Conservation (phyloP, 169 alveolate genomes). For the Perkinsus chesapeaki region DNA sequence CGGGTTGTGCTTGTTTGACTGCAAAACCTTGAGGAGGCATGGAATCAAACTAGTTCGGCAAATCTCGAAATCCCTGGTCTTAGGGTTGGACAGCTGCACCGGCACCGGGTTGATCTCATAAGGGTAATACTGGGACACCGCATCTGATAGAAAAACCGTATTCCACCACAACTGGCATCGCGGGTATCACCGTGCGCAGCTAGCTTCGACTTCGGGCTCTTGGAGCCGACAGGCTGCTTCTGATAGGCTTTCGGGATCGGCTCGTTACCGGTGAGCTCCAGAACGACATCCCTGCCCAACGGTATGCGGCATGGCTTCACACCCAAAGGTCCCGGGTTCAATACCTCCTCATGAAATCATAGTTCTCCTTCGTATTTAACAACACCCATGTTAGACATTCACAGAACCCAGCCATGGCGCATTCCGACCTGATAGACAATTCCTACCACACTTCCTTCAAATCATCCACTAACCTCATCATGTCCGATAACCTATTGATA, state of each 20-base stretch:
- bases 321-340: conserved; percentile 19
- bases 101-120: conserved; percentile 35
- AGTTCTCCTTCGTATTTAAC: conserved; percentile 50
- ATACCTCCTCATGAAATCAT: conserved; percentile 39
- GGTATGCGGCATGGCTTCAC: neutral
- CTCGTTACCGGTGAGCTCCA: neutral
- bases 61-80: conserved; percentile 80
- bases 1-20: conserved; percentile 68
- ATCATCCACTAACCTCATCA: neutral
- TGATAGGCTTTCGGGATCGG: neutral
- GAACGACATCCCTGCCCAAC: neutral
- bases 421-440: conserved; percentile 60
- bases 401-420: conserved; percentile 63
- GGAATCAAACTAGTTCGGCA: conserved; percentile 86
- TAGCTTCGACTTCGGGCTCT: neutral
- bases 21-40: conserved; percentile 77
- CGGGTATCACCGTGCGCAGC: neutral
- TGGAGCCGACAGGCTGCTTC: neutral
- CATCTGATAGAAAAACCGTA: neutral
- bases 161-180: neutral
- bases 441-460: neutral
- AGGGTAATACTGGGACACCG: neutral
- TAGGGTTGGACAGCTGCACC: conserved; percentile 79
- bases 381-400: conserved; percentile 68
- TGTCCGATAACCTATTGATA: neutral